These are phyloP conservation scores for Dendrocalamus latiflorus DNA, from an alignment of 202 grass and related monocot species.

Conservation along the genomic window DNA sequence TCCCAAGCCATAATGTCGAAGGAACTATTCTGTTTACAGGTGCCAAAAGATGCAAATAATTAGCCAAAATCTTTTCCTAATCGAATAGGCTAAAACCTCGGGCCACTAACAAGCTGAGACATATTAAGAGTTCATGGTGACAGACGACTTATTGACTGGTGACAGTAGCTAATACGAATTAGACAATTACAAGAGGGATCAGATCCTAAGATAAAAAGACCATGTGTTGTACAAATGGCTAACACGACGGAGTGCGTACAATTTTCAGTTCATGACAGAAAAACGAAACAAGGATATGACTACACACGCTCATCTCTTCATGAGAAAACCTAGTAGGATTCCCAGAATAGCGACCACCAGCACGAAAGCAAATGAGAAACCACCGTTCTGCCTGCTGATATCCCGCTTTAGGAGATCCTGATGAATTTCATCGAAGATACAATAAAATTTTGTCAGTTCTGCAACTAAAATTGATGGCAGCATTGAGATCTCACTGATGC, in stretches of 20 bases:
- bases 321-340: slow-evolving; percentile 64
- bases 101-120: slow-evolving; percentile 13
- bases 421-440: slow-evolving; percentile 11
- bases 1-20: neutral
- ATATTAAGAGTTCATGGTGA: neutral
- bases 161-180: slow-evolving; percentile 23
- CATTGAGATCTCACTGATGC: neutral
- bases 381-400: slow-evolving; percentile 42
- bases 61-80: neutral
- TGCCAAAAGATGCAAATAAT: slow-evolving; percentile 15
- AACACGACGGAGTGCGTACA: neutral
- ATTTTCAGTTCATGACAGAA: slow-evolving; percentile 6
- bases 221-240: slow-evolving; percentile 26
- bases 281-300: neutral
- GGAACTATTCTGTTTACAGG: slow-evolving; percentile 1
- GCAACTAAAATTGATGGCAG: neutral
- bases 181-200: slow-evolving; percentile 33
- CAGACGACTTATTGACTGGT: slow-evolving; percentile 4
- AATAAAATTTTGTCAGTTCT: neutral
- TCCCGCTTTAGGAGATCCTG: slow-evolving; percentile 62
- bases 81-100: neutral
- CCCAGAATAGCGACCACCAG: slow-evolving; percentile 57
- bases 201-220: slow-evolving; percentile 11
- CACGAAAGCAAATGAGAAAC: slow-evolving; percentile 56
- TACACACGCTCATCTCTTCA: slow-evolving; percentile 59